Evolutionary conservation across 345 rosid genomes (phyloP).

Genomic region (Hibiscus tridactylites): DNA sequence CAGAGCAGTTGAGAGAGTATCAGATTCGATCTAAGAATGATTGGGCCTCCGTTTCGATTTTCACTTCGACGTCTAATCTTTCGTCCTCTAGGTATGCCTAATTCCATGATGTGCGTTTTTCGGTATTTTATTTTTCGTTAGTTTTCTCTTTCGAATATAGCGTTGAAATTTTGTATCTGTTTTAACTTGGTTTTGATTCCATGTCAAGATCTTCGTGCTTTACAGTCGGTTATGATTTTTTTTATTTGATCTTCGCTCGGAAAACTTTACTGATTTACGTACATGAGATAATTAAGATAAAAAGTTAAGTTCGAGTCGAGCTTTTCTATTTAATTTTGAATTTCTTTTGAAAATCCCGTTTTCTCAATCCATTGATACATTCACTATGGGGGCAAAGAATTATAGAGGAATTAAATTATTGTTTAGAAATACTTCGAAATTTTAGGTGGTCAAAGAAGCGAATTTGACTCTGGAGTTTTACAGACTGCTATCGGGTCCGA

Average conservation of each 20-base stretch:
- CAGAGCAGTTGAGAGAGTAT: constrained; percentile 86
- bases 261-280: not conserved
- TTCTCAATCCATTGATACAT: not conserved
- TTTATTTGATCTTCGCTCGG: not conserved
- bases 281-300: not conserved
- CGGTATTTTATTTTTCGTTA: not conserved
- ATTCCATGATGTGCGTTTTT: not conserved
- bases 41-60: constrained; percentile 96
- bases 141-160: not conserved
- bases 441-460: not conserved
- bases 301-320: not conserved
- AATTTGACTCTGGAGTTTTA: not conserved
- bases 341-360: not conserved
- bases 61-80: constrained; percentile 77
- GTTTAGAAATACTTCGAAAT: not conserved
- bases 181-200: not conserved
- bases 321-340: not conserved
- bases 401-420: not conserved
- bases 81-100: constrained; percentile 56
- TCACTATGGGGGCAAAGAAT: not conserved
- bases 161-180: not conserved
- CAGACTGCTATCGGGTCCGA: not conserved
- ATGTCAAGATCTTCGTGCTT: no score
- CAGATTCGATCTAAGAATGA: constrained; percentile 95
- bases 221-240: no score